Conservation (phyloP, 768 basidiomycete genomes). For the Xerocomus potaroensis region DNA sequence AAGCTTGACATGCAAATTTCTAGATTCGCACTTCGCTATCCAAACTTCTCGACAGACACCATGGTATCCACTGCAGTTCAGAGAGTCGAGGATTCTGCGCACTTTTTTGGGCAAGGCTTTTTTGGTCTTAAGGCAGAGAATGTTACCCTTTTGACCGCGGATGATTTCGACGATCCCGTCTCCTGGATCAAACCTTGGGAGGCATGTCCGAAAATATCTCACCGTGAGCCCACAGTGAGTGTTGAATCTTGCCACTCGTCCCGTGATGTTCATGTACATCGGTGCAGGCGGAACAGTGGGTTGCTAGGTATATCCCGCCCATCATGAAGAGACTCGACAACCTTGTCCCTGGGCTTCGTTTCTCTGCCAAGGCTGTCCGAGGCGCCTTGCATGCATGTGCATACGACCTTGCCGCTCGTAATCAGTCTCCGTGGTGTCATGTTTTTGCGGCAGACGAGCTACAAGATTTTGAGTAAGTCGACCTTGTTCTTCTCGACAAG, state of each 20-base stretch:
- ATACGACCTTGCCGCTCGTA: conserved; percentile 33
- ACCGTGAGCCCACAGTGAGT: not conserved
- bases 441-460: conserved; percentile 33
- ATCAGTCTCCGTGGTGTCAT: conserved; percentile 34
- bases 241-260: not conserved
- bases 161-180: conserved; percentile 28
- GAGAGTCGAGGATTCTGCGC: conserved; percentile 34
- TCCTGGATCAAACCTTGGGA: conserved; percentile 37
- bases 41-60: conserved; percentile 5
- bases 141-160: conserved; percentile 24
- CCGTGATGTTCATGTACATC: not conserved
- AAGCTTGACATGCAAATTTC: not conserved
- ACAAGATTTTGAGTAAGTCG: conserved; percentile 31
- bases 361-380: conserved; percentile 32
- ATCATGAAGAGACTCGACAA: conserved; percentile 33
- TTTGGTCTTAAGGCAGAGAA: conserved; percentile 29
- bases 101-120: conserved; percentile 36
- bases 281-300: conserved; percentile 24
- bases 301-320: conserved; percentile 31
- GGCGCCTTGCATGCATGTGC: conserved; percentile 37
- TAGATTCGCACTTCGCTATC: conserved; percentile 12
- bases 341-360: conserved; percentile 23
- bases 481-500: not conserved
- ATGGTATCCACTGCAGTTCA: conserved; percentile 2
- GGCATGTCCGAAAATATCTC: conserved; percentile 24